Evolutionary conservation across 192 early-diverging fungal species (phyloP).

Genomic region (Paraglomus occultum): DNA sequence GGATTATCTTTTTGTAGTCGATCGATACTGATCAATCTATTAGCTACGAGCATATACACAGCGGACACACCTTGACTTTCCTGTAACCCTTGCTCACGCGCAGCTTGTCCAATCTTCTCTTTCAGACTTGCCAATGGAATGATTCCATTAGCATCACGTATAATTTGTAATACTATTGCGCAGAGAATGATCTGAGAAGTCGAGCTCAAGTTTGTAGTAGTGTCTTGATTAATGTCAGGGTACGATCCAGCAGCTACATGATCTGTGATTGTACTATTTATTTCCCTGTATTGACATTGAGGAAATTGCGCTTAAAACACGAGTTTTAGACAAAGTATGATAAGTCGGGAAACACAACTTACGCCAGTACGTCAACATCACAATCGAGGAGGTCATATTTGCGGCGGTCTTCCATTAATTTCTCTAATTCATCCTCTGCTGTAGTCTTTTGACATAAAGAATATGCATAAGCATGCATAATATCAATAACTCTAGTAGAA

Average conservation of each 20-base stretch:
- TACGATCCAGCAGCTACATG: not conserved
- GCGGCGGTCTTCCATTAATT: conserved; percentile 4
- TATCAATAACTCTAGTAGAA: not conserved
- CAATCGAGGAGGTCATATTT: not conserved
- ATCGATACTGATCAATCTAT: conserved; percentile 33
- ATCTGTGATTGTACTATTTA: conserved; percentile 20
- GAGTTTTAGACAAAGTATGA: not conserved
- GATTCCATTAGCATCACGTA: conserved; percentile 25
- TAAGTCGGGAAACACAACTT: too few relatives aligned
- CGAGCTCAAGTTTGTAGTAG: not conserved
- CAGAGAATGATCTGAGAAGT: conserved; percentile 20
- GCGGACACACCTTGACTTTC: conserved; percentile 24
- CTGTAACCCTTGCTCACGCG: not conserved
- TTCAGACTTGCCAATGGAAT: conserved; percentile 28
- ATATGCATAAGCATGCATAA: too few relatives aligned
- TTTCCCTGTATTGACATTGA: not conserved
- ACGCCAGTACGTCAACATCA: conserved; percentile 15
- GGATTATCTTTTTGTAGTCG: conserved; percentile 22
- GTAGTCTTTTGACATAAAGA: too few relatives aligned
- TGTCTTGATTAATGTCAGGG: not conserved
- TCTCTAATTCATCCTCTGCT: too few relatives aligned
- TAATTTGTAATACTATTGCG: conserved; percentile 28
- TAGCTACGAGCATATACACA: conserved; percentile 35
- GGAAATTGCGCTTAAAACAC: too few relatives aligned
- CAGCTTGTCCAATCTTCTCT: conserved; percentile 16